Percentiles rank a stretch among this genome's conserved stretches.
phyloP scores from a whole-genome alignment of 208 protist genomes.

The Leishmania lainsoni region DNA sequence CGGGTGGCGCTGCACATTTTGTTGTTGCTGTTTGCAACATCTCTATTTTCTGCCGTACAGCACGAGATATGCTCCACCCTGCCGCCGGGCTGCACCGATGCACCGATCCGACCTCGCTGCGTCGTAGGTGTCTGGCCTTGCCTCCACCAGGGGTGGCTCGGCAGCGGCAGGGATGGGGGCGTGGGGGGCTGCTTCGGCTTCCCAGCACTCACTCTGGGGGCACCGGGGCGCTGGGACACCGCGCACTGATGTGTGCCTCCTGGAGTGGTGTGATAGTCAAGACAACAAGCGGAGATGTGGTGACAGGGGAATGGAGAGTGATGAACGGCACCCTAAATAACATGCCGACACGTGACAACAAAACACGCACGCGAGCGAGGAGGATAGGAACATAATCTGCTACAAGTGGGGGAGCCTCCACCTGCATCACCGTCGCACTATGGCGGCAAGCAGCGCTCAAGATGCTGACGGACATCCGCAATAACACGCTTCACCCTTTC shows the following conservation, averaged over 20 bases:
- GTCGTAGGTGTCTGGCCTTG: not conserved
- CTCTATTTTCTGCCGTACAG: not conserved
- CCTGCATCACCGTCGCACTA: constrained; percentile 1
- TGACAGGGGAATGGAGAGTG: not conserved
- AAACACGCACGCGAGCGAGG: not conserved
- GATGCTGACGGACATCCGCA: constrained; percentile 13
- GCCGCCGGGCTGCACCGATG: not conserved
- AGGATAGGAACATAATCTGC: not conserved
- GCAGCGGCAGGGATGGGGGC: not conserved
- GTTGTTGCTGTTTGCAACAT: too few species aligned
- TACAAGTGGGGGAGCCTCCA: constrained; percentile 5
- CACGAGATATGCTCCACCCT: not conserved
- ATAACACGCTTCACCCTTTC: constrained; percentile 21
- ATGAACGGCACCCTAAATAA: not conserved
- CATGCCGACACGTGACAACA: not conserved
- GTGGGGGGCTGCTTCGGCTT: not conserved
- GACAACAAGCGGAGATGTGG: not conserved
- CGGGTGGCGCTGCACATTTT: not conserved
- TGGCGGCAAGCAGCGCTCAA: constrained; percentile 26
- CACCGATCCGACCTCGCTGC: not conserved
- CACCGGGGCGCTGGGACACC: not conserved
- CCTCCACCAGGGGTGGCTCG: not conserved
- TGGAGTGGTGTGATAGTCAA: not conserved
- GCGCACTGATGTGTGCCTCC: not conserved
- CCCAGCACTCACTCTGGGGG: not conserved